Conservation (phyloP, 202 grass and related monocot genomes). For the Digitaria exilis region DNA sequence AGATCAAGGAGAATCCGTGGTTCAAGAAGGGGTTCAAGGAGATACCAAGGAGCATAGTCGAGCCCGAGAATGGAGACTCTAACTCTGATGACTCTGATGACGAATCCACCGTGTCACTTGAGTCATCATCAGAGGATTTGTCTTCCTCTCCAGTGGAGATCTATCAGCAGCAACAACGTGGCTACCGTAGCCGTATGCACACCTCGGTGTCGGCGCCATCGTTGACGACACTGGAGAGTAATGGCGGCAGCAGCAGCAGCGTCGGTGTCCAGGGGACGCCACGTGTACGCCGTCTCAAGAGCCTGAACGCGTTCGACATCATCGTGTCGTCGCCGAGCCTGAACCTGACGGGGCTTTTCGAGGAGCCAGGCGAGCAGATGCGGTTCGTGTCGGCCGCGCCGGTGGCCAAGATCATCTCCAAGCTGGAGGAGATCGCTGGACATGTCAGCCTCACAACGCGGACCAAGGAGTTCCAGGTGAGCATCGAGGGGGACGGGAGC, state of each 20-base stretch:
- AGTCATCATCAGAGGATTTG: background rate
- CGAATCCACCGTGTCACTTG: background rate
- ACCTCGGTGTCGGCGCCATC: slow-evolving; percentile 44
- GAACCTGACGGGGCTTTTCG: slow-evolving; percentile 62
- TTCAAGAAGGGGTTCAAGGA: slow-evolving; percentile 63
- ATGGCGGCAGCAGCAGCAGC: too few relatives aligned
- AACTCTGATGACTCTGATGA: slow-evolving; percentile 8
- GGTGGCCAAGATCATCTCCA: slow-evolving; percentile 51
- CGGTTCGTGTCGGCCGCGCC: slow-evolving; percentile 50
- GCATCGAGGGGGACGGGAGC: slow-evolving; percentile 46
- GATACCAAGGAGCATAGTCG: slow-evolving; percentile 23
- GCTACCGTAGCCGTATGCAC: slow-evolving; percentile 11
- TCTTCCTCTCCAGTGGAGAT: background rate
- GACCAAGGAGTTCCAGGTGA: slow-evolving; percentile 57
- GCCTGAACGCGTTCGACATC: slow-evolving; percentile 68
- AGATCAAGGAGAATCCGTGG: slow-evolving; percentile 63
- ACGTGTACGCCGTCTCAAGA: slow-evolving; percentile 42
- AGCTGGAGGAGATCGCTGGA: slow-evolving; percentile 58
- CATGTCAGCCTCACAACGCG: slow-evolving; percentile 44
- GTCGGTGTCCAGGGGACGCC: background rate
- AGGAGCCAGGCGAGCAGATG: slow-evolving; percentile 58
- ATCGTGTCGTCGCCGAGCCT: slow-evolving; percentile 63
- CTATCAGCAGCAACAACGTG: background rate
- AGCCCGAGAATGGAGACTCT: background rate
- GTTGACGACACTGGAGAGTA: background rate